Percentiles rank a stretch among this genome's conserved stretches.
Evolutionary conservation across 2,329 filamentous ascomycete genomes (phyloP).

Genomic region (Helicocarpus griseus): DNA sequence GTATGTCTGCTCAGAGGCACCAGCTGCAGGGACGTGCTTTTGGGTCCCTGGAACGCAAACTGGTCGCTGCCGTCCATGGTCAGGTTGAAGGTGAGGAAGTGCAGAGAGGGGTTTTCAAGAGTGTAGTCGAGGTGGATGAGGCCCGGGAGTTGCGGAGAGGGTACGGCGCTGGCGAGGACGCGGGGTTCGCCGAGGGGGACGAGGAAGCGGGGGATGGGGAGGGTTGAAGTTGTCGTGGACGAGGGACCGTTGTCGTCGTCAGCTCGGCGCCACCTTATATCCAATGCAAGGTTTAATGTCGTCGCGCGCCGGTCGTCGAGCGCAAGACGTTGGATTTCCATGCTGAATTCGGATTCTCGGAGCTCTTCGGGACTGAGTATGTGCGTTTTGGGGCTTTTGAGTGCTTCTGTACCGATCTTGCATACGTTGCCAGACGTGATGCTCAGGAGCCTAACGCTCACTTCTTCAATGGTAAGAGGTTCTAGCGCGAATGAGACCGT

Average conservation of each 20-base stretch:
- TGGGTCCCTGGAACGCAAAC: constrained; percentile 87
- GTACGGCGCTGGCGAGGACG: constrained; percentile 51
- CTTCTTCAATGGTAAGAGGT: constrained; percentile 50
- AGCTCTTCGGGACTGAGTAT: constrained; percentile 57
- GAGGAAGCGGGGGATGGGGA: constrained; percentile 70
- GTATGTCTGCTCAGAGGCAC: constrained; percentile 69
- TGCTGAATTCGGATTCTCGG: constrained; percentile 60
- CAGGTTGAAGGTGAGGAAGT: constrained; percentile 88
- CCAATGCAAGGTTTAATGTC: constrained; percentile 63
- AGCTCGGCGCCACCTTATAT: constrained; percentile 66
- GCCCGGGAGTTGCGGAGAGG: constrained; percentile 24
- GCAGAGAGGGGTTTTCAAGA: constrained; percentile 87
- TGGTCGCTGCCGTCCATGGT: constrained; percentile 86
- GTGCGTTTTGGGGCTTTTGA: constrained; percentile 20
- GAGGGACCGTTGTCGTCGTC: constrained; percentile 17
- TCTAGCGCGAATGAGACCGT: constrained; percentile 67
- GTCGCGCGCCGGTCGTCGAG: constrained; percentile 75
- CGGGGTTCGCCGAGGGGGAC: constrained; percentile 78
- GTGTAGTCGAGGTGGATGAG: constrained; percentile 51
- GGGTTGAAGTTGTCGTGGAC: constrained; percentile 43
- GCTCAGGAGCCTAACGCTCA: constrained; percentile 53
- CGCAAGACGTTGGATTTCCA: constrained; percentile 64
- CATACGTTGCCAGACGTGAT: constrained; percentile 56
- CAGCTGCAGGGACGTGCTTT: constrained; percentile 68
- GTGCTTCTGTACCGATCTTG: constrained; percentile 28